A percentile compares a stretch with the other conserved stretches of the same genome.
Conservation (phyloP, 2,329 filamentous ascomycete genomes). For the Massarina eburnea region DNA sequence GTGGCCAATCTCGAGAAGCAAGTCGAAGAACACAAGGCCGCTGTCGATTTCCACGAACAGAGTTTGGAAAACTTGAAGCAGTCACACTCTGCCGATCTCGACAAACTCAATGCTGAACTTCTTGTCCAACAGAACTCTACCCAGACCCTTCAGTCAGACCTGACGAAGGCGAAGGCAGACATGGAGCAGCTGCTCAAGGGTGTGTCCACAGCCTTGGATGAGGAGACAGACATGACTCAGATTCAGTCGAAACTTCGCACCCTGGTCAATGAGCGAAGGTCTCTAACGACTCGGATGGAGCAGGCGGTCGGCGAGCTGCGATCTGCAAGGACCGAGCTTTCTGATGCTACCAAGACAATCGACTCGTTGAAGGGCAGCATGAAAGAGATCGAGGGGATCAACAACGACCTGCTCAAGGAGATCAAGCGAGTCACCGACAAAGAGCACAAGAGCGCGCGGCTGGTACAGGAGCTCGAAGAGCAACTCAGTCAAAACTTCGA, state of each 20-base stretch:
- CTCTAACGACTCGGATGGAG: slow-evolving; percentile 46
- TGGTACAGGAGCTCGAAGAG: slow-evolving; percentile 95
- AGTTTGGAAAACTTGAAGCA: slow-evolving; percentile 56
- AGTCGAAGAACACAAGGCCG: slow-evolving; percentile 58
- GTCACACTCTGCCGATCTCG: slow-evolving; percentile 59
- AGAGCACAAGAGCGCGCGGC: slow-evolving; percentile 87
- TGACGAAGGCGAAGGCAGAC: slow-evolving; percentile 62
- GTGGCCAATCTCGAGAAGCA: slow-evolving; percentile 60
- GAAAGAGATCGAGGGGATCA: slow-evolving; percentile 49
- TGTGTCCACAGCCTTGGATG: slow-evolving; percentile 66
- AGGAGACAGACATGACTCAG: slow-evolving; percentile 54
- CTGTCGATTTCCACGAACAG: slow-evolving; percentile 56
- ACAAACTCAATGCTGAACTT: slow-evolving; percentile 41
- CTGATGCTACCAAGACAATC: slow-evolving; percentile 42
- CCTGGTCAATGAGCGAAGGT: slow-evolving; percentile 49
- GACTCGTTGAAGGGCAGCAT: slow-evolving; percentile 47
- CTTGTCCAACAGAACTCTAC: slow-evolving; percentile 33
- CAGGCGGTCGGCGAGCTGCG: slow-evolving; percentile 48
- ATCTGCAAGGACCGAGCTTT: slow-evolving; percentile 45
- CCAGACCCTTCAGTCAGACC: slow-evolving; percentile 56
- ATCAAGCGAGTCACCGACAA: slow-evolving; percentile 59
- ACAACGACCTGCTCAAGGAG: slow-evolving; percentile 60
- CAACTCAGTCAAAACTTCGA: slow-evolving; percentile 95
- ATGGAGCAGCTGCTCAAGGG: slow-evolving; percentile 61
- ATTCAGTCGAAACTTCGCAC: slow-evolving; percentile 48